phyloP scores from a whole-genome alignment of 2,329 filamentous ascomycete genomes.

The Calonectria fujianensis region DNA sequence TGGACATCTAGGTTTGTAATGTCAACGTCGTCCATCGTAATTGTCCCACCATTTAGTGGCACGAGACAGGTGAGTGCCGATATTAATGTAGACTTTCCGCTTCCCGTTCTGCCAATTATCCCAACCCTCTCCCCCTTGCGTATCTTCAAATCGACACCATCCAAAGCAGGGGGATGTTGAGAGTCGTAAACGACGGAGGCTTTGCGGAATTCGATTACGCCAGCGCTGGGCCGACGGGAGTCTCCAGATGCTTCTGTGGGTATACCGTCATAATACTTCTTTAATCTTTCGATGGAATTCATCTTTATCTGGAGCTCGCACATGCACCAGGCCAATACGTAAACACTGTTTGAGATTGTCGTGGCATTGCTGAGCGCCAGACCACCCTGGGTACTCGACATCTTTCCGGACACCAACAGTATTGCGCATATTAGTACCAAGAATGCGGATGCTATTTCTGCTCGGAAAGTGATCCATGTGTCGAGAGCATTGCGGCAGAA shows the following conservation, averaged over 20 bases:
- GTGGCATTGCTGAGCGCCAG: slow-evolving; percentile 12
- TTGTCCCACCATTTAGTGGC: background rate
- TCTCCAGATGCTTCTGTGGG: background rate
- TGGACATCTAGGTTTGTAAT: slow-evolving; percentile 13
- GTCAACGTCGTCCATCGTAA: slow-evolving; percentile 3
- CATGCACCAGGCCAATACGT: slow-evolving; percentile 5
- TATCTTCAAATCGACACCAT: background rate
- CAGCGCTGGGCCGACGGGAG: background rate
- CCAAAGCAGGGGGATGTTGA: background rate
- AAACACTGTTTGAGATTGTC: slow-evolving; percentile 13
- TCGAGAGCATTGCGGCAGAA: slow-evolving; percentile 10
- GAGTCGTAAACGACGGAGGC: background rate
- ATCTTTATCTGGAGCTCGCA: slow-evolving; percentile 20
- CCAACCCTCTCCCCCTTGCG: slow-evolving; percentile 1
- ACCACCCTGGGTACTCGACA: slow-evolving; percentile 13
- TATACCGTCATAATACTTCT: slow-evolving; percentile 13
- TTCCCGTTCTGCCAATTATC: slow-evolving; percentile 1
- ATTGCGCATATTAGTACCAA: slow-evolving; percentile 1
- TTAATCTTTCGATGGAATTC: slow-evolving; percentile 17
- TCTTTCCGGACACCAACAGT: slow-evolving; percentile 11
- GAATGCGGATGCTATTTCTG: slow-evolving; percentile 11
- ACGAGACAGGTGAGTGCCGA: background rate
- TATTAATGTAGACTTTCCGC: slow-evolving; percentile 16
- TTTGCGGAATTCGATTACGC: background rate
- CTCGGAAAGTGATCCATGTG: slow-evolving; percentile 12